A percentile compares a stretch with the other conserved stretches of the same genome.
Conservation (phyloP, 805 yeast genomes). For the Candida maltosa region DNA sequence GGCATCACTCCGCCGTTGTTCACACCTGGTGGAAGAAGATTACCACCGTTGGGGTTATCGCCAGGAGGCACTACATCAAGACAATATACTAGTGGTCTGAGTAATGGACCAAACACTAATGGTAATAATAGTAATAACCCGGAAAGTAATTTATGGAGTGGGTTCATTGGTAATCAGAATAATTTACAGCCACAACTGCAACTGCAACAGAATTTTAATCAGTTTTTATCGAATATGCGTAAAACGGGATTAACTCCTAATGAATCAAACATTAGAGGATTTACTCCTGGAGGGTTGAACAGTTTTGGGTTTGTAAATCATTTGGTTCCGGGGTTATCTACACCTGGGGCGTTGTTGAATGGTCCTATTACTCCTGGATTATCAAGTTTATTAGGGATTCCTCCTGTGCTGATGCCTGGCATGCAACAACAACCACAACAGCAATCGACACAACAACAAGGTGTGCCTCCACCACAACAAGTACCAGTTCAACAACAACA, state of each 20-base stretch:
- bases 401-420: slow-evolving; percentile 9
- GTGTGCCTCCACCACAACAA: slow-evolving; percentile 4
- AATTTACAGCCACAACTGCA: slow-evolving; percentile 6
- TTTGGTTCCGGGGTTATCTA: slow-evolving; percentile 31
- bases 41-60: slow-evolving; percentile 52
- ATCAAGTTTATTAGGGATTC: slow-evolving; percentile 34
- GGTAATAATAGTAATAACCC: slow-evolving; percentile 48
- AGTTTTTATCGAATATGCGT: slow-evolving; percentile 28
- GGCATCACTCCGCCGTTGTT: slow-evolving; percentile 47
- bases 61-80: slow-evolving; percentile 2
- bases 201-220: slow-evolving; percentile 16
- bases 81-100: slow-evolving; percentile 11
- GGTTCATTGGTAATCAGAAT: not conserved
- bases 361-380: slow-evolving; percentile 50
- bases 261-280: slow-evolving; percentile 69
- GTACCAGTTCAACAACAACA: slow-evolving; percentile 8
- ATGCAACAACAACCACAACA: slow-evolving; percentile 5
- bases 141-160: slow-evolving; percentile 32
- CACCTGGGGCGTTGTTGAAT: slow-evolving; percentile 37
- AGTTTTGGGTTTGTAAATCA: slow-evolving; percentile 31
- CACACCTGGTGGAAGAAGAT: slow-evolving; percentile 58
- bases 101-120: slow-evolving; percentile 47
- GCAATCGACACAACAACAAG: slow-evolving; percentile 9
- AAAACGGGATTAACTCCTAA: slow-evolving; percentile 72
- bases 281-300: slow-evolving; percentile 55